A percentile compares a stretch with the other conserved stretches of the same genome.
These are phyloP conservation scores for Lactarius quietus DNA, from an alignment of 768 basidiomycete genomes.

Conservation along the genomic window DNA sequence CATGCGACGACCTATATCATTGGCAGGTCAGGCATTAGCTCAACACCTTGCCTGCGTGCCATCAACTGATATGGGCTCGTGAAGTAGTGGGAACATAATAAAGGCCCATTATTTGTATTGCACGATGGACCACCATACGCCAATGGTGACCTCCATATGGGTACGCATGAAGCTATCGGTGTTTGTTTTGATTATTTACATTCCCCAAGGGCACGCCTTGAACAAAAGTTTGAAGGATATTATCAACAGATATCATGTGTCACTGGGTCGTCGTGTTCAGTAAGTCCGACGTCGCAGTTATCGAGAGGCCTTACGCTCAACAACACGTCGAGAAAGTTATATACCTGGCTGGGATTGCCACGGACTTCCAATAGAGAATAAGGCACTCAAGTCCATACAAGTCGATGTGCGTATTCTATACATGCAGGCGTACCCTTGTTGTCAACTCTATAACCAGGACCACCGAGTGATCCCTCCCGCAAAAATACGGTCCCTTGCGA, in stretches of 20 bases:
- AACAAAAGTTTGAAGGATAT: constrained; percentile 98
- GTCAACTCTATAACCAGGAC: constrained; percentile 39
- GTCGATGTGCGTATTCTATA: constrained; percentile 39
- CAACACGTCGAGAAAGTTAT: constrained; percentile 53
- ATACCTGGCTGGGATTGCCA: constrained; percentile 98
- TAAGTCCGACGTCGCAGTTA: constrained; percentile 39
- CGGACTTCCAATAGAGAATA: constrained; percentile 95
- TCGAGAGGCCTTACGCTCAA: constrained; percentile 3
- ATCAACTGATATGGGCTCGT: constrained; percentile 2
- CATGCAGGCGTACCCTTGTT: constrained; percentile 1
- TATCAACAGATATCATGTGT: constrained; percentile 84
- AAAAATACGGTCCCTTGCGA: constrained; percentile 66
- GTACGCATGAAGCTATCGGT: constrained; percentile 39
- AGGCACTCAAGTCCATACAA: constrained; percentile 73
- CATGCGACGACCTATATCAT: constrained; percentile 69
- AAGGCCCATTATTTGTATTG: constrained; percentile 72
- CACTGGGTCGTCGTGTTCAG: constrained; percentile 77
- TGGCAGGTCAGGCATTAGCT: constrained; percentile 60
- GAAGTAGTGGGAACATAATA: constrained; percentile 58
- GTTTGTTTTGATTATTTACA: not conserved
- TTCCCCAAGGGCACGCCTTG: constrained; percentile 75
- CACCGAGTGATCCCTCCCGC: constrained; percentile 50
- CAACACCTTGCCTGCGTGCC: not conserved
- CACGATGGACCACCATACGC: constrained; percentile 98
- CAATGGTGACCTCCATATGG: constrained; percentile 94